Evolutionary conservation across 2,329 filamentous ascomycete species (phyloP), one percentile per base, ranked within the genome.

Genomic region (Decorospora gaudefroyi): DNA sequence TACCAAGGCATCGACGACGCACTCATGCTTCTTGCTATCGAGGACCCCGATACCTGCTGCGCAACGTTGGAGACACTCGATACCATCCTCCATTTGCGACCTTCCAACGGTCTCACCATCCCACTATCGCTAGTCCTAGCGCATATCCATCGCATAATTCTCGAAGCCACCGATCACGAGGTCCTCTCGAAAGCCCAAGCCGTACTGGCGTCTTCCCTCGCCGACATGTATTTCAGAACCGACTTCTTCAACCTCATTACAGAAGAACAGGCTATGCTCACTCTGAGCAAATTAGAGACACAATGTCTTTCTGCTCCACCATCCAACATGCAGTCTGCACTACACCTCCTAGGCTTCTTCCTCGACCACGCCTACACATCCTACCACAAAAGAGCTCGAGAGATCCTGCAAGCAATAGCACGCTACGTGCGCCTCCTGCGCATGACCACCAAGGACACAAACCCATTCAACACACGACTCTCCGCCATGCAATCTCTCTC

Each of bases 401-500:
- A 18, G 1, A 23, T 56, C 9, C 26, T 63, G 3, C 11, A 30
- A 6, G 42, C 37, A 12, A 51, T 56, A 4, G 53, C 53, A 6
- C 51, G 55, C 7, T 70, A 64, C 49, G 61, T 67, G 42, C 58
- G 59, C 16, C 46, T 68, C 10, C 46, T 69, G 0, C 62, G 65
- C 28, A 59, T 51, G 49, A 59, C 61, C 5, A 64, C 65, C 25
- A 39, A 57, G 11, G 68, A 71, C 35, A 64, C 58, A 4, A 69
- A 69, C 28, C 78, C 81, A 12, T 87, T 86, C 46, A 82, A 87
- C 60, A 82, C 78, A 0, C 81, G 86, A 35, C 74, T 81, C 57
- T 80, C 85, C 0, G 83, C 82, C 1, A 75, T 77, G 1, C 67
- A 72, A 25, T 80, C 85, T 1, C 72, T 88, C 10, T 63, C 62